Evolutionary conservation across 2,329 filamentous ascomycete species (phyloP).

Genomic region (Magnaporthiopsis poae): DNA sequence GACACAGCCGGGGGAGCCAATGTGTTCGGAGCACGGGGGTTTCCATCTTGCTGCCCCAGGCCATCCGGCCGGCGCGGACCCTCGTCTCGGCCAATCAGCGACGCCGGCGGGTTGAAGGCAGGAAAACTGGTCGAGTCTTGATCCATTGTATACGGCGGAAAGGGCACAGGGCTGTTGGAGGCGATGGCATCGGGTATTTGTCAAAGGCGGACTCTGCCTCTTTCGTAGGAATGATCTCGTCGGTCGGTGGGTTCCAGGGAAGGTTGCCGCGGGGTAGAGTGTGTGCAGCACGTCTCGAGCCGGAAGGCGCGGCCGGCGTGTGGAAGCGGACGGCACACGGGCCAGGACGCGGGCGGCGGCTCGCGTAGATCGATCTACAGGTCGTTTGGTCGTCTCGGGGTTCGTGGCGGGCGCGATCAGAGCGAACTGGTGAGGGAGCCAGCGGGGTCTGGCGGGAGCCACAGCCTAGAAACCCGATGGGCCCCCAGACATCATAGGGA

Average conservation of each 20-base stretch:
- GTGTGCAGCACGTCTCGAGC: not conserved
- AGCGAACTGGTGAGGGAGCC: conserved; percentile 3
- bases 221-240: not conserved
- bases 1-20: conserved; percentile 45
- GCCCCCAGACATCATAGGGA: conserved; percentile 28
- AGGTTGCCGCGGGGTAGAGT: not conserved
- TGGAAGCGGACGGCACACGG: not conserved
- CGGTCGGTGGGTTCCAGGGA: not conserved
- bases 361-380: not conserved
- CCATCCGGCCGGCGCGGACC: conserved; percentile 20
- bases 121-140: conserved; percentile 18
- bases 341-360: not conserved
- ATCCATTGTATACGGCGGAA: conserved; percentile 32
- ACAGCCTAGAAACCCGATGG: conserved; percentile 28
- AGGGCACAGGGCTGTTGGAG: not conserved
- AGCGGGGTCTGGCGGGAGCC: conserved; percentile 26
- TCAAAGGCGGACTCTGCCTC: conserved; percentile 4
- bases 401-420: not conserved
- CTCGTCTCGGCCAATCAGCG: conserved; percentile 41
- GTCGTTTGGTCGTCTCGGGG: not conserved
- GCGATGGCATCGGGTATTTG: conserved; percentile 44
- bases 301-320: not conserved
- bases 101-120: conserved; percentile 42
- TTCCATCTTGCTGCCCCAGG: not conserved
- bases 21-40: conserved; percentile 20